A percentile compares a stretch with the other conserved stretches of the same genome.
phyloP scores from a whole-genome alignment of 805 yeast species.

The Metschnikowia corniflorae region DNA sequence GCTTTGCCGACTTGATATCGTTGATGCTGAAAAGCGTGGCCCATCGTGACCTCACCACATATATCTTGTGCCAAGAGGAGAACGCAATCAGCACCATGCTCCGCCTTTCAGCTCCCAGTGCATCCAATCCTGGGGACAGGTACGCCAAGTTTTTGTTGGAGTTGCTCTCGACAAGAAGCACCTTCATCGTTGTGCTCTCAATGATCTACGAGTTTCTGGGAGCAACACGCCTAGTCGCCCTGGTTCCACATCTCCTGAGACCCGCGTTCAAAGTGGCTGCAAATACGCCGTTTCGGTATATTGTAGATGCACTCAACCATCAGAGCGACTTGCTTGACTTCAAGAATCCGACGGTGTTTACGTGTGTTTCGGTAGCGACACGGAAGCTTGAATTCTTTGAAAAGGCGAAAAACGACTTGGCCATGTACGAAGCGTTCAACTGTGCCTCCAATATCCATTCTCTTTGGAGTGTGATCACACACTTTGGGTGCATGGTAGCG shows the following conservation, averaged over 20 bases:
- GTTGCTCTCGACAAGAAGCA: conserved; percentile 6
- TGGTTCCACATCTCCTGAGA: conserved; percentile 8
- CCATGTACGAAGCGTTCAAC: conserved; percentile 14
- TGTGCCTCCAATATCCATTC: conserved; percentile 9
- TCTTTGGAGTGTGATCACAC: conserved; percentile 8
- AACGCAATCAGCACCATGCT: conserved; percentile 8
- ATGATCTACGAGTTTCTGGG: conserved; percentile 9
- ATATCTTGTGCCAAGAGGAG: conserved; percentile 10
- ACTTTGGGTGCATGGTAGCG: conserved; percentile 13
- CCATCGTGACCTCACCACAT: conserved; percentile 10
- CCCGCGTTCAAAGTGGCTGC: conserved; percentile 13
- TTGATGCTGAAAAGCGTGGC: conserved; percentile 11
- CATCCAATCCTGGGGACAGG: conserved; percentile 5
- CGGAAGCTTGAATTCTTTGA: conserved; percentile 5
- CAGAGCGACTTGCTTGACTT: conserved; percentile 1
- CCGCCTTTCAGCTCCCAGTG: conserved; percentile 8
- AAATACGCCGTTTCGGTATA: conserved; percentile 11
- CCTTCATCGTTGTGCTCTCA: conserved; percentile 7
- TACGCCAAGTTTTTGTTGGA: conserved; percentile 10
- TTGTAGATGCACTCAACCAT: conserved; percentile 16
- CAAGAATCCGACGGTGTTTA: conserved; percentile 3
- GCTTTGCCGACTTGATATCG: conserved; percentile 5
- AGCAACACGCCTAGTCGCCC: conserved; percentile 8
- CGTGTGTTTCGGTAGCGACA: conserved; percentile 10
- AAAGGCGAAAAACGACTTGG: neutral